Conservation (phyloP, 305 asterid genomes). For the Rubia peregrina region DNA sequence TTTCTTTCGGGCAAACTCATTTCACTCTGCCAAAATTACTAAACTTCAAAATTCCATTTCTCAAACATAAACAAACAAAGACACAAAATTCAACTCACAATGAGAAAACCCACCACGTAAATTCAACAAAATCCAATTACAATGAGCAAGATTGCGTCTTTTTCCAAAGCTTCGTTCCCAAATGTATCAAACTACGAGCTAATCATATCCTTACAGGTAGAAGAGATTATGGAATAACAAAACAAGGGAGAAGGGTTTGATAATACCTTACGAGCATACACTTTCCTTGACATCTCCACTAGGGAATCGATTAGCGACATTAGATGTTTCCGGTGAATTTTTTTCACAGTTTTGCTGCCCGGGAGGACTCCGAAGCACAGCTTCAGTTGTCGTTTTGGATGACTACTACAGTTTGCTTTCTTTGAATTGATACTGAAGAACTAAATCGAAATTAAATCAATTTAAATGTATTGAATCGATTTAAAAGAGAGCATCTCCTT, state of each 20-base stretch:
- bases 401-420: too few species aligned
- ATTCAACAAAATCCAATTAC: background rate
- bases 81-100: background rate
- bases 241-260: background rate
- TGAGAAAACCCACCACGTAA: conserved; percentile 6
- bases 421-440: too few species aligned
- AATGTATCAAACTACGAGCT: background rate
- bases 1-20: conserved; percentile 44
- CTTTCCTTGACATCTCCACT: background rate
- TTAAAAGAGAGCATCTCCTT: too few species aligned
- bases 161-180: background rate
- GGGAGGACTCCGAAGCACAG: background rate
- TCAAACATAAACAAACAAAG: background rate
- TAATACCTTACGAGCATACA: background rate
- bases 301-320: conserved; percentile 29
- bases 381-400: background rate
- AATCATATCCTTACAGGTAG: too few species aligned
- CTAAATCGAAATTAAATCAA: too few species aligned
- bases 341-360: background rate
- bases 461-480: too few species aligned
- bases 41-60: conserved; percentile 2
- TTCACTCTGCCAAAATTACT: conserved; percentile 31
- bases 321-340: conserved; percentile 3
- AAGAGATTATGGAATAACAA: background rate
- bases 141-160: background rate